Conservation (phyloP, 495 filamentous ascomycete genomes). For the Talaromyces liani region DNA sequence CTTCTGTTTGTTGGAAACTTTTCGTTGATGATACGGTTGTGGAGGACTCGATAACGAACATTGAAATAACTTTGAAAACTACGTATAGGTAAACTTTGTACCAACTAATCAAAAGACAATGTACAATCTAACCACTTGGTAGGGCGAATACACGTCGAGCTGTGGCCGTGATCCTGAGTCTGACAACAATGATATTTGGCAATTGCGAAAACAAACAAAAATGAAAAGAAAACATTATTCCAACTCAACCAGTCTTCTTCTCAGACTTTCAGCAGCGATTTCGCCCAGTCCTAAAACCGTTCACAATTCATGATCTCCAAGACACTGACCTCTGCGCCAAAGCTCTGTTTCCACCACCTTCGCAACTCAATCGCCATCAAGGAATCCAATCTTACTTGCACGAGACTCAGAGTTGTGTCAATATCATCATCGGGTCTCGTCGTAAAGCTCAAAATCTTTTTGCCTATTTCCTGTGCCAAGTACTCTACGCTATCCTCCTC, state of each 20-base stretch:
- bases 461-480: slow-evolving; percentile 23
- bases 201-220: no score
- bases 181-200: no score
- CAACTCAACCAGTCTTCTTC: background rate
- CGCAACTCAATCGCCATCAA: slow-evolving; percentile 33
- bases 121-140: no score
- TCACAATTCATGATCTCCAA: slow-evolving; percentile 29
- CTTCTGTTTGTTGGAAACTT: background rate
- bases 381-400: slow-evolving; percentile 29
- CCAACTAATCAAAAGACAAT: no score
- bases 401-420: slow-evolving; percentile 16
- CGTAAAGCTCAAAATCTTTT: slow-evolving; percentile 25
- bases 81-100: no score
- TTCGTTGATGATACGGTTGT: background rate
- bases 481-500: slow-evolving; percentile 16
- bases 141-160: no score
- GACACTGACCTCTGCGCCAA: slow-evolving; percentile 22
- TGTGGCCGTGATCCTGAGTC: no score
- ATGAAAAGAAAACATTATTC: no score
- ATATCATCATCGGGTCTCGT: slow-evolving; percentile 22
- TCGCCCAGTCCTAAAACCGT: slow-evolving; percentile 20
- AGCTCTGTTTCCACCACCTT: slow-evolving; percentile 18
- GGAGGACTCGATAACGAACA: background rate
- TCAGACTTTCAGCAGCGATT: slow-evolving; percentile 11
- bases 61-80: no score